phyloP scores from a whole-genome alignment of 306 rosid genomes.

The Myrica gale region DNA sequence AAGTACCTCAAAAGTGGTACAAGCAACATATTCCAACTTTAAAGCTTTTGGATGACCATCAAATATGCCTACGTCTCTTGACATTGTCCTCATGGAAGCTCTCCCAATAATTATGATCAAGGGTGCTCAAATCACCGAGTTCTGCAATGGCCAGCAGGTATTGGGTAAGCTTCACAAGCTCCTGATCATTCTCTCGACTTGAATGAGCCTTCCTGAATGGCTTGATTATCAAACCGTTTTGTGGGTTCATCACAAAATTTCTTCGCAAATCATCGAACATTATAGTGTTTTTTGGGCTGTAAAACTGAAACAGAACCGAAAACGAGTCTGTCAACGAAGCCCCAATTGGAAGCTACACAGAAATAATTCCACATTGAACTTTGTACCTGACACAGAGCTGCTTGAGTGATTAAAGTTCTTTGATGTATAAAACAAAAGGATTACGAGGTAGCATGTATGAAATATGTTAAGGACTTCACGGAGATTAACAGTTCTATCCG shows the following conservation, averaged over 20 bases:
- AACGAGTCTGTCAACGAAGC: conserved; percentile 16
- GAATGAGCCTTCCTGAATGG: conserved; percentile 99
- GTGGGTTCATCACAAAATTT: conserved; percentile 97
- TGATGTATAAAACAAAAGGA: neutral
- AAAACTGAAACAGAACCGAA: conserved; percentile 57
- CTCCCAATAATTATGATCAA: conserved; percentile 71
- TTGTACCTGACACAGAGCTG: neutral
- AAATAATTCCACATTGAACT: conserved; percentile 8
- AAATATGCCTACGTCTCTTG: conserved; percentile 79
- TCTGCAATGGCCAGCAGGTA: conserved; percentile 93
- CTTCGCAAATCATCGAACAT: conserved; percentile 93
- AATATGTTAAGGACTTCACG: conserved; percentile 17
- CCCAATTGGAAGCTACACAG: neutral
- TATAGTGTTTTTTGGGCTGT: conserved; percentile 72
- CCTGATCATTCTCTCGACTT: conserved; percentile 72
- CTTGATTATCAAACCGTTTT: conserved; percentile 81
- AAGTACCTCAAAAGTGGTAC: conserved; percentile 13
- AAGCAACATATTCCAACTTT: conserved; percentile 10
- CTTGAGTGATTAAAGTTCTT: neutral
- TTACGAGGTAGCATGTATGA: neutral
- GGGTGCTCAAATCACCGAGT: conserved; percentile 70
- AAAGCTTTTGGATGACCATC: conserved; percentile 5
- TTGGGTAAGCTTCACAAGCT: conserved; percentile 83
- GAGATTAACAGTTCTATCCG: conserved; percentile 3
- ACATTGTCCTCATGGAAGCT: conserved; percentile 55